These are phyloP conservation scores for Malassezia sp. DNA, from an alignment of 1,284 basidiomycete genomes.

Conservation along the genomic window DNA sequence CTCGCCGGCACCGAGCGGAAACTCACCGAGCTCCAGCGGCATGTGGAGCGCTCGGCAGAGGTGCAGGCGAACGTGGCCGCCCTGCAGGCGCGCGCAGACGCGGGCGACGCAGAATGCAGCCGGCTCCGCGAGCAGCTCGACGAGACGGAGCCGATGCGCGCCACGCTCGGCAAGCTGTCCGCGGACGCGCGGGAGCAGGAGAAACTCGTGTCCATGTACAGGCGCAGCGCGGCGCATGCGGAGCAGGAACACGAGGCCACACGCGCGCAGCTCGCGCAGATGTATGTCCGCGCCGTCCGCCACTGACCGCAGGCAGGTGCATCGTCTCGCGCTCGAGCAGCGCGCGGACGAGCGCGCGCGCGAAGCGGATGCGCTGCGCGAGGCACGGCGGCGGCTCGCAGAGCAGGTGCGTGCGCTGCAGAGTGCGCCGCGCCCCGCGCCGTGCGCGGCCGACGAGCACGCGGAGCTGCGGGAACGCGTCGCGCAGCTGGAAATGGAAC, in stretches of 20 bases:
- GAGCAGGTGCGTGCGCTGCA: constrained; percentile 8
- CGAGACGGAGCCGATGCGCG: constrained; percentile 5
- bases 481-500: constrained; percentile 25
- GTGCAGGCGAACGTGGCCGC: constrained; percentile 5
- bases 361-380: neutral
- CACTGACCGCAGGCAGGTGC: too few relatives aligned
- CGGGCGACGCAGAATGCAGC: neutral
- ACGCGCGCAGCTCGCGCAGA: neutral
- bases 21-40: constrained; percentile 8
- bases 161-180: neutral
- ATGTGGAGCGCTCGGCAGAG: constrained; percentile 15
- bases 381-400: neutral
- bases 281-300: too few relatives aligned
- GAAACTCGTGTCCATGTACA: constrained; percentile 15
- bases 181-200: constrained; percentile 11
- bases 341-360: neutral
- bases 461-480: constrained; percentile 11
- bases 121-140: constrained; percentile 10
- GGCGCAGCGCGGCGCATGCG: constrained; percentile 4
- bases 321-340: constrained; percentile 9
- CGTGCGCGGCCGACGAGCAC: neutral
- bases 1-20: constrained; percentile 1
- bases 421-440: neutral
- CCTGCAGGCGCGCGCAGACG: constrained; percentile 1
- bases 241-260: constrained; percentile 8